These are phyloP conservation scores for Aspergillus sp. DNA, from an alignment of 2,329 filamentous ascomycete species.

Conservation along the genomic window DNA sequence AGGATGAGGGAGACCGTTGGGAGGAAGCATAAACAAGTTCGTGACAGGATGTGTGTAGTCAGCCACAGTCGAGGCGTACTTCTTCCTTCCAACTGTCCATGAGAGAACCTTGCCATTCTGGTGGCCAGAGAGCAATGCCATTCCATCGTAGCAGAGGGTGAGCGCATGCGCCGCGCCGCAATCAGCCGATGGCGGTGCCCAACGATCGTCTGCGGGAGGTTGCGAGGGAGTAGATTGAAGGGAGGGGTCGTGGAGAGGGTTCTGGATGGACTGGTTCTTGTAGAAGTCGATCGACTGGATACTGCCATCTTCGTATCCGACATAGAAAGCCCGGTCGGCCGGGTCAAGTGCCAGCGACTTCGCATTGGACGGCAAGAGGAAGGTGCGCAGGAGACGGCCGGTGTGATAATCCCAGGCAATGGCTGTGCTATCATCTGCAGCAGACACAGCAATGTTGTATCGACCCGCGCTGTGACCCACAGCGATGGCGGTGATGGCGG, in stretches of 20 bases:
- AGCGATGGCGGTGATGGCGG: conserved; percentile 50
- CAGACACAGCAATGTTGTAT: conserved; percentile 80
- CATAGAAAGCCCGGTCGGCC: conserved; percentile 78
- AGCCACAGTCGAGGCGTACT: conserved; percentile 66
- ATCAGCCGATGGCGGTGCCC: conserved; percentile 60
- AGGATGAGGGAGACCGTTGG: conserved; percentile 51
- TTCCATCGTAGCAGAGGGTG: conserved; percentile 79
- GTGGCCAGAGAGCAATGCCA: conserved; percentile 77
- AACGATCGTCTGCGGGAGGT: conserved; percentile 43
- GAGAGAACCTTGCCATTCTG: conserved; percentile 72
- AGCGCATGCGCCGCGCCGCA: conserved; percentile 69
- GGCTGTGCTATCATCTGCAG: conserved; percentile 82
- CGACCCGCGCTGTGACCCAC: conserved; percentile 69
- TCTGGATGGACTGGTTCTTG: conserved; percentile 48
- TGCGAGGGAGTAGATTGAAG: conserved; percentile 46
- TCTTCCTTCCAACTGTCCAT: conserved; percentile 76
- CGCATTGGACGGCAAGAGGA: conserved; percentile 74
- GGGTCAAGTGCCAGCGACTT: conserved; percentile 76
- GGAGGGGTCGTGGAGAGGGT: conserved; percentile 38
- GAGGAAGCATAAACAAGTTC: conserved; percentile 73
- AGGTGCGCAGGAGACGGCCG: conserved; percentile 74
- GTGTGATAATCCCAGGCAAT: conserved; percentile 91
- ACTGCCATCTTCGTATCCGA: conserved; percentile 76
- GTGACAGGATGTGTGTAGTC: conserved; percentile 81
- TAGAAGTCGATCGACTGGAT: conserved; percentile 80